phyloP scores from a whole-genome alignment of 345 rosid genomes.

The Psidium guajava region DNA sequence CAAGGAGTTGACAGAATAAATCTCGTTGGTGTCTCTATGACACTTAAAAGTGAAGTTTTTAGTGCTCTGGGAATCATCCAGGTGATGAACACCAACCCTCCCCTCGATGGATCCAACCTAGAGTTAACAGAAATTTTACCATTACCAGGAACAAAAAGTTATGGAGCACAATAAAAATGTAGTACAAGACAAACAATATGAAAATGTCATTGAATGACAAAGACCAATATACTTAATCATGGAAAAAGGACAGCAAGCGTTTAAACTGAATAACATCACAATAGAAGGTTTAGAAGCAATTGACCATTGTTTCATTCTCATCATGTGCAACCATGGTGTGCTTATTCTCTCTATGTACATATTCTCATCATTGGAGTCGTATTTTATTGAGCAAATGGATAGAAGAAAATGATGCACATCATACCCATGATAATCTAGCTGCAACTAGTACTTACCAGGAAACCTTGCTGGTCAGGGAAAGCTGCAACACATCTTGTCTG shows the following conservation, averaged over 20 bases:
- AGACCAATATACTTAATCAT: background rate
- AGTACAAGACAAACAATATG: background rate
- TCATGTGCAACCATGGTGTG: background rate
- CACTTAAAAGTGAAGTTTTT: slow-evolving; percentile 97
- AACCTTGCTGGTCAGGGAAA: slow-evolving; percentile 98
- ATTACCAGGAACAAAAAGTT: background rate
- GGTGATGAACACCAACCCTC: slow-evolving; percentile 93
- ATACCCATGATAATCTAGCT: background rate
- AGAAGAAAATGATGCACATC: background rate
- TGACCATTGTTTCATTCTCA: background rate
- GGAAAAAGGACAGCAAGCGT: background rate
- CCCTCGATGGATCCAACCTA: slow-evolving; percentile 99
- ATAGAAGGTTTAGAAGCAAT: background rate
- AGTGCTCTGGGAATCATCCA: slow-evolving; percentile 68
- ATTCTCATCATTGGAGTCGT: background rate
- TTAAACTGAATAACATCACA: background rate
- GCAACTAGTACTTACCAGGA: slow-evolving; percentile 46
- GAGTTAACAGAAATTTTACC: background rate
- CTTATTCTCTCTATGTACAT: background rate
- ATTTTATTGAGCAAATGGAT: background rate
- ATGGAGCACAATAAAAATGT: background rate
- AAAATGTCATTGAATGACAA: background rate
- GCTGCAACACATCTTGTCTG: slow-evolving; percentile 97
- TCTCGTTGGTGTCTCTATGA: slow-evolving; percentile 81
- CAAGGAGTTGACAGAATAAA: slow-evolving; percentile 87